These are phyloP conservation scores for Saccharomycopsis olivae DNA, from an alignment of 805 yeast species.

Conservation along the genomic window DNA sequence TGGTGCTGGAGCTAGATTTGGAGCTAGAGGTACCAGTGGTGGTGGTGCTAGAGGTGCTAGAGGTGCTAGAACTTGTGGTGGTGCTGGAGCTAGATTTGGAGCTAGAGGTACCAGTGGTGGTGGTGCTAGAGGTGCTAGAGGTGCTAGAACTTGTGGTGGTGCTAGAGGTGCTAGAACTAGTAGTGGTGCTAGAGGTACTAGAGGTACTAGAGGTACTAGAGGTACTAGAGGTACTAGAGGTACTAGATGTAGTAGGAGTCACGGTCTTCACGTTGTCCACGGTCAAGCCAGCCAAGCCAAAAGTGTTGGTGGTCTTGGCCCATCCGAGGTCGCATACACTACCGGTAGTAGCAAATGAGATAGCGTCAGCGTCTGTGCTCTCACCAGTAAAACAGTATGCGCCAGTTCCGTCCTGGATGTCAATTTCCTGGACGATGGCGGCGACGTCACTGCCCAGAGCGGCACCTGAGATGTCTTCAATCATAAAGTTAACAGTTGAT, in stretches of 20 bases:
- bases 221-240: conserved; percentile 16
- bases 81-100: not conserved
- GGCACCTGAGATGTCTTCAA: conserved; percentile 6
- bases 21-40: conserved; percentile 5
- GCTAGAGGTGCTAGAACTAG: conserved; percentile 11
- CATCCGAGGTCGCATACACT: not conserved
- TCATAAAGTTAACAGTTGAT: conserved; percentile 14
- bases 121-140: conserved; percentile 15
- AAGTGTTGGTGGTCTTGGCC: conserved; percentile 1
- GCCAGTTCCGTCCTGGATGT: conserved; percentile 6
- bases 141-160: conserved; percentile 18
- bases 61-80: conserved; percentile 4
- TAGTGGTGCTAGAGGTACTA: conserved; percentile 14
- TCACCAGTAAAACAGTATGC: conserved; percentile 7
- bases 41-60: conserved; percentile 5
- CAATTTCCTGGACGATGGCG: conserved; percentile 4
- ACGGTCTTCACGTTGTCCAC: not conserved
- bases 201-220: conserved; percentile 11
- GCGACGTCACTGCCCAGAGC: not conserved
- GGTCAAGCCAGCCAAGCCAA: not conserved
- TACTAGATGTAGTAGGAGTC: conserved; percentile 12
- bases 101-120: conserved; percentile 16
- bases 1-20: not conserved
- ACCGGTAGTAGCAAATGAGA: not conserved
- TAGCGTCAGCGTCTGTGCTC: not conserved